phyloP scores from a whole-genome alignment of 176 grass and related monocot species.

The Rhynchospora tenuis region DNA sequence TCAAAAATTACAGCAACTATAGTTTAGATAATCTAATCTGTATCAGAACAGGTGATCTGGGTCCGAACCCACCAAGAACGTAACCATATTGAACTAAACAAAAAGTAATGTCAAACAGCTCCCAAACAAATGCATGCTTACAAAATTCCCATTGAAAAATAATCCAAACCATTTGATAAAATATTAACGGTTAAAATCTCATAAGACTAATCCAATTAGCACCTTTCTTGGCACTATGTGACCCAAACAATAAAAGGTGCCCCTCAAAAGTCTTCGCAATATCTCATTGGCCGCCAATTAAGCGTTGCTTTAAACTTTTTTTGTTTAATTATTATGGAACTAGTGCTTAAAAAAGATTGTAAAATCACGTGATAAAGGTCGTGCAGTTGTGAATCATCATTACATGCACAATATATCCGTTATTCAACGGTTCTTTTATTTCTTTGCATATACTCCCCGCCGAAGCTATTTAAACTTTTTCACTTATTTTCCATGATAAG shows the following conservation, averaged over 20 bases:
- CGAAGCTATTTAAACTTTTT: constrained; percentile 19
- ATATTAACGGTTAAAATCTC: no score
- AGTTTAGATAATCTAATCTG: no score
- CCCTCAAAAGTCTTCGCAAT: neutral
- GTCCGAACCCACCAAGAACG: no score
- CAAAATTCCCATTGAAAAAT: no score
- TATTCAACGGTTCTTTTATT: constrained; percentile 9
- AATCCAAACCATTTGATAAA: no score
- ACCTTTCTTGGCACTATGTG: neutral
- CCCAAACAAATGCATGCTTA: no score
- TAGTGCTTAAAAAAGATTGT: neutral
- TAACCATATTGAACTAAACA: no score
- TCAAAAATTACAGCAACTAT: no score
- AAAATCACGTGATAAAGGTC: constrained; percentile 22
- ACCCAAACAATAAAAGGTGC: neutral
- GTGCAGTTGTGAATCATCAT: constrained; percentile 13
- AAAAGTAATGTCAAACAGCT: no score
- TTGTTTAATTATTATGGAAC: neutral
- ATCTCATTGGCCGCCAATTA: neutral
- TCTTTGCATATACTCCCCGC: constrained; percentile 15
- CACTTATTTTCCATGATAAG: constrained; percentile 11
- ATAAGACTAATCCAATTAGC: neutral
- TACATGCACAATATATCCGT: constrained; percentile 24
- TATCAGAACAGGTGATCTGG: no score
- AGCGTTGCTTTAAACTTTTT: neutral